phyloP scores from a whole-genome alignment of 495 filamentous ascomycete genomes.

The Umbilicaria muhlenbergii region DNA sequence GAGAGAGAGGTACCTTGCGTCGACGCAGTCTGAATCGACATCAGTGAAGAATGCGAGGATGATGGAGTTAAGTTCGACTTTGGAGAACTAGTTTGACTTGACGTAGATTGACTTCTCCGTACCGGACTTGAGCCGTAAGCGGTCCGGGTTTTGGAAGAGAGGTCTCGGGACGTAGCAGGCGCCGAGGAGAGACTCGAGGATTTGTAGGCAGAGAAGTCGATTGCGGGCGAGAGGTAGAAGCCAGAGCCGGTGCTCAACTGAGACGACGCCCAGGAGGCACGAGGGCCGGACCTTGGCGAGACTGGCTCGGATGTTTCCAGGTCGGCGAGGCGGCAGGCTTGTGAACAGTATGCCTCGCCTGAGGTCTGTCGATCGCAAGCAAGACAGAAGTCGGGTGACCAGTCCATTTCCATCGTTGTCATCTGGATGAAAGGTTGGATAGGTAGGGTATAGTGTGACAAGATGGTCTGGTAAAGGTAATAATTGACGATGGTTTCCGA shows the following conservation, averaged over 20 bases:
- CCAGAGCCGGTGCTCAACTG: conserved; percentile 21
- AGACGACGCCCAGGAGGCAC: conserved; percentile 1
- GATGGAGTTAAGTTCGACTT: conserved; percentile 51
- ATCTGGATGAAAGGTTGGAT: conserved; percentile 19
- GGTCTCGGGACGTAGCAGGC: conserved; percentile 8
- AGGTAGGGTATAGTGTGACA: background rate
- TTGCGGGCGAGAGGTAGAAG: conserved; percentile 56
- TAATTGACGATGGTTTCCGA: no score
- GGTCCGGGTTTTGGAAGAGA: conserved; percentile 9
- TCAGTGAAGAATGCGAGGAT: conserved; percentile 72
- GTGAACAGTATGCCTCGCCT: conserved; percentile 73
- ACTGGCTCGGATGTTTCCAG: conserved; percentile 50
- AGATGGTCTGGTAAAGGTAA: background rate
- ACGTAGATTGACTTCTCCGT: conserved; percentile 15
- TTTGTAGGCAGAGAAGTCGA: conserved; percentile 44
- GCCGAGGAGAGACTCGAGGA: conserved; percentile 18
- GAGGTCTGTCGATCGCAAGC: conserved; percentile 77
- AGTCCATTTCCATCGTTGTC: conserved; percentile 48
- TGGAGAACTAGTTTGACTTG: conserved; percentile 17
- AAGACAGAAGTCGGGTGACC: conserved; percentile 89
- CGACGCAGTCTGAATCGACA: conserved; percentile 53
- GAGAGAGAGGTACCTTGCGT: conserved; percentile 43
- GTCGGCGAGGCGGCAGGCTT: conserved; percentile 79
- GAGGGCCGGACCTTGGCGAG: conserved; percentile 29
- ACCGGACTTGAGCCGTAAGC: conserved; percentile 17